These are phyloP conservation scores for Colletotrichum nymphaeae DNA, from an alignment of 2,329 filamentous ascomycete species.

Conservation along the genomic window DNA sequence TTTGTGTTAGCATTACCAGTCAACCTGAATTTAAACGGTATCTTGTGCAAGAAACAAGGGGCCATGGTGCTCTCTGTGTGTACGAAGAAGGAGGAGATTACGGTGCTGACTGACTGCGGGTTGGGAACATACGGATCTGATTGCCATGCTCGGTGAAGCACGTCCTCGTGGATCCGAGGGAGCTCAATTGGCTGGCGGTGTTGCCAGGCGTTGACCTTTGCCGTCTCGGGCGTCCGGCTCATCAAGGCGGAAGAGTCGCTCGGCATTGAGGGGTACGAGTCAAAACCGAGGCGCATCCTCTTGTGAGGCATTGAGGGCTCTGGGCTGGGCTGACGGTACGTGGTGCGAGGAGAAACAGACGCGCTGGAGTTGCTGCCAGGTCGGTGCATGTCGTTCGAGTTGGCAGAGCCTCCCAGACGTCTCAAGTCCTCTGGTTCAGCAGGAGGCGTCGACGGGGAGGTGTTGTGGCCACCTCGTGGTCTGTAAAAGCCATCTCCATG, in stretches of 20 bases:
- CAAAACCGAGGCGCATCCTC: conserved; percentile 60
- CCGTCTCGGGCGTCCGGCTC: conserved; percentile 48
- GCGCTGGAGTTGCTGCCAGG: conserved; percentile 58
- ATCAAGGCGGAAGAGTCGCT: conserved; percentile 46
- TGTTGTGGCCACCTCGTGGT: conserved; percentile 68
- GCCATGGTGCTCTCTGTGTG: conserved; percentile 55
- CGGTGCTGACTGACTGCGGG: conserved; percentile 51
- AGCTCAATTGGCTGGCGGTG: conserved; percentile 51
- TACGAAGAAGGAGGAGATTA: conserved; percentile 55
- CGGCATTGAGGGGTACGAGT: conserved; percentile 53
- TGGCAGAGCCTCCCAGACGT: conserved; percentile 46
- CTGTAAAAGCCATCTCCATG: conserved; percentile 45
- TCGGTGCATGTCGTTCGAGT: conserved; percentile 50
- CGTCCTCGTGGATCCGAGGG: conserved; percentile 61
- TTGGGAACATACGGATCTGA: conserved; percentile 60
- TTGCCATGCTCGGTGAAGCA: conserved; percentile 61
- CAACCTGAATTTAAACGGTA: conserved; percentile 52
- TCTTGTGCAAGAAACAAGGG: conserved; percentile 55
- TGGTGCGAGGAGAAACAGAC: conserved; percentile 60
- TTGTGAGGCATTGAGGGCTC: conserved; percentile 54
- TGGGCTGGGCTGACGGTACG: conserved; percentile 46
- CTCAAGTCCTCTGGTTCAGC: conserved; percentile 61
- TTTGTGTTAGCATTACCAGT: conserved; percentile 48
- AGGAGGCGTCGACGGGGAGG: conserved; percentile 64
- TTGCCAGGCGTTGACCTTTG: conserved; percentile 52